Evolutionary conservation across 2,329 filamentous ascomycete genomes (phyloP).

Genomic region (Leptographium procerum): DNA sequence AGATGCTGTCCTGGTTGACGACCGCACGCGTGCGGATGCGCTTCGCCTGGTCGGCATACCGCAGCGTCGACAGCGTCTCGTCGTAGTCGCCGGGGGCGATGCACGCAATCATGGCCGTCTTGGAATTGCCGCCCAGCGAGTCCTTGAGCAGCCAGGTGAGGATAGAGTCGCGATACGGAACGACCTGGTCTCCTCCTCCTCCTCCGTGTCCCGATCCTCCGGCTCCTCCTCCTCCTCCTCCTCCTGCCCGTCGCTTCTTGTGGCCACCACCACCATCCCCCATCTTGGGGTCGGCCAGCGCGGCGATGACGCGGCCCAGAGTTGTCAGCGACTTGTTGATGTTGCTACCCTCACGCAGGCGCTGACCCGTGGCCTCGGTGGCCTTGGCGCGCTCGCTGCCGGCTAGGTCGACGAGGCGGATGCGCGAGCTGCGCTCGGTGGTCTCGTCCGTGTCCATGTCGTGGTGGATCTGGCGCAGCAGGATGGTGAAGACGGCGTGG

Average conservation of each 20-base stretch:
- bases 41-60: slow-evolving; percentile 96
- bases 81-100: slow-evolving; percentile 94
- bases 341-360: slow-evolving; percentile 87
- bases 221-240: slow-evolving; percentile 40
- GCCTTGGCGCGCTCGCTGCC: slow-evolving; percentile 91
- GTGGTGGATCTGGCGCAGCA: slow-evolving; percentile 96
- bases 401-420: slow-evolving; percentile 87
- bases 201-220: slow-evolving; percentile 12
- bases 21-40: slow-evolving; percentile 88
- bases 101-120: slow-evolving; percentile 98
- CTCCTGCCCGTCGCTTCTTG: too few species aligned
- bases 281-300: slow-evolving; percentile 66
- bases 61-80: slow-evolving; percentile 87
- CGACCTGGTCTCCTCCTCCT: slow-evolving; percentile 48
- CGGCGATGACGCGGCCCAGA: slow-evolving; percentile 88
- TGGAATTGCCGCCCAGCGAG: slow-evolving; percentile 89
- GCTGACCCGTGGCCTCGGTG: slow-evolving; percentile 85
- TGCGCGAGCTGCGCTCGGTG: slow-evolving; percentile 85
- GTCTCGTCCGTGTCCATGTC: slow-evolving; percentile 96
- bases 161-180: slow-evolving; percentile 88
- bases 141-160: slow-evolving; percentile 85
- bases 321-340: slow-evolving; percentile 99
- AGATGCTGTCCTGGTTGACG: slow-evolving; percentile 92
- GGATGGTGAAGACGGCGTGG: slow-evolving; percentile 95
- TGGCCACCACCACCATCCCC: slow-evolving; percentile 47